phyloP scores from a whole-genome alignment of 352 stramenopile genomes.

The Pythium vanterpoolii region DNA sequence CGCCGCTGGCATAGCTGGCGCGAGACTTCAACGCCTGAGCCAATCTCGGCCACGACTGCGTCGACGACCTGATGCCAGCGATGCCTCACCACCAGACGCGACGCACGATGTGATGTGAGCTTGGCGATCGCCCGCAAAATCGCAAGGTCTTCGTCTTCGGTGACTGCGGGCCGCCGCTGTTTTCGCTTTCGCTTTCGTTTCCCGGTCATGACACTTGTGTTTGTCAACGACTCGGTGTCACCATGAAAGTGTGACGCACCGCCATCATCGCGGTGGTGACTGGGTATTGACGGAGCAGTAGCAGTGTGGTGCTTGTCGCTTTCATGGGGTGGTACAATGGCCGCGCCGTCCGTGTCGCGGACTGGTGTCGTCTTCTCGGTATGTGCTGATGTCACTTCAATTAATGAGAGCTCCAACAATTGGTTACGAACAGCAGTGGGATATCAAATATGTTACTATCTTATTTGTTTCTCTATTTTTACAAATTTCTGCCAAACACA shows the following conservation, averaged over 20 bases:
- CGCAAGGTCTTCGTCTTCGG: constrained; percentile 10
- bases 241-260: not conserved
- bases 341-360: too few species aligned
- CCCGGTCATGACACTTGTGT: not conserved
- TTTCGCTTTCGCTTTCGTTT: constrained; percentile 14
- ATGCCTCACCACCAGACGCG: not conserved
- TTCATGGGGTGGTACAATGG: too few species aligned
- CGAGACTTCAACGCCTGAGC: not conserved
- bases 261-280: not conserved
- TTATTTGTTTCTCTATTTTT: not conserved
- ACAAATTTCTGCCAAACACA: not conserved
- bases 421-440: too few species aligned
- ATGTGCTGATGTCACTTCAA: too few species aligned
- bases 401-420: too few species aligned
- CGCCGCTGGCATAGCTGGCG: constrained; percentile 6
- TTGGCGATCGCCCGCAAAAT: constrained; percentile 12
- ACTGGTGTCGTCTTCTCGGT: not conserved
- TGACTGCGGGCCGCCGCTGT: constrained; percentile 2
- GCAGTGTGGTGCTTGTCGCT: too few species aligned
- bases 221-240: not conserved
- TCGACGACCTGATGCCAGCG: constrained; percentile 12
- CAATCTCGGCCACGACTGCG: not conserved
- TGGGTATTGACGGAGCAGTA: not conserved
- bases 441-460: too few species aligned
- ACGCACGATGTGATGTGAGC: not conserved